Base-by-base conservation (phyloP, 1,139 yeast genomes). In the Candida neerlandica region DNA sequence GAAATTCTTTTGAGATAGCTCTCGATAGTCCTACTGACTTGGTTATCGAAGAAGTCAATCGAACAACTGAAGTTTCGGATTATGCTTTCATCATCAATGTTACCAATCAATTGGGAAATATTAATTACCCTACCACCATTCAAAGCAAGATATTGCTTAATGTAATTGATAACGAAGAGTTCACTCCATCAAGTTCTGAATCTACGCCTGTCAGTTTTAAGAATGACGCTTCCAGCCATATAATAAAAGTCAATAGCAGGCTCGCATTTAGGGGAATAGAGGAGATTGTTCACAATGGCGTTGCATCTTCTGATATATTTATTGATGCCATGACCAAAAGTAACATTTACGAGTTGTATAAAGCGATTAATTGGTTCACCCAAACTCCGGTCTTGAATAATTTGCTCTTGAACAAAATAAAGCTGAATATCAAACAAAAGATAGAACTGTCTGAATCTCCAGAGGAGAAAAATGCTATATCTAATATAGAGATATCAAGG, bases 91-190 rank as follows among this genome's bases (percentile, higher is more conserved):
- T 65, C 45, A 60, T 76, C 6, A 59, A 63, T 50, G 68, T 75
- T 10, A 63, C 73, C 12, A 58, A 63, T 16, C 64, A 64, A 21
- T 55, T 73, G 9, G 58, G 65, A 2, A 44, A 41, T 9, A 12
- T 32, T 3, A 41, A 46, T 3, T 53, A 62, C 21, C 66, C 70
- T 0, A 51, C 54, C 6, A 35, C 43, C 9, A 35, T 52, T 51
- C 18, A 59, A 34, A 61, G 63, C 43, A 64, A 65, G 43, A 62
- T 71, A 6, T 52, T 73, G 11, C 53, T 73, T 19, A 70, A 73
- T 1, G 60, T 76, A 0, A 64, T 76, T n/a, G 81, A 77, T 52
- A 76, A 75, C 53, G 45, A 56, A 3, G 77, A 73, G 47, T 75
- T 63, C 47, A 61, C 79, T 1, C 78, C 79, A 0, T 46, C 58